Percentiles rank a stretch among this genome's conserved stretches.
Conservation (phyloP, 192 early-diverging fungal genomes). For the Haplosporangium gracile region DNA sequence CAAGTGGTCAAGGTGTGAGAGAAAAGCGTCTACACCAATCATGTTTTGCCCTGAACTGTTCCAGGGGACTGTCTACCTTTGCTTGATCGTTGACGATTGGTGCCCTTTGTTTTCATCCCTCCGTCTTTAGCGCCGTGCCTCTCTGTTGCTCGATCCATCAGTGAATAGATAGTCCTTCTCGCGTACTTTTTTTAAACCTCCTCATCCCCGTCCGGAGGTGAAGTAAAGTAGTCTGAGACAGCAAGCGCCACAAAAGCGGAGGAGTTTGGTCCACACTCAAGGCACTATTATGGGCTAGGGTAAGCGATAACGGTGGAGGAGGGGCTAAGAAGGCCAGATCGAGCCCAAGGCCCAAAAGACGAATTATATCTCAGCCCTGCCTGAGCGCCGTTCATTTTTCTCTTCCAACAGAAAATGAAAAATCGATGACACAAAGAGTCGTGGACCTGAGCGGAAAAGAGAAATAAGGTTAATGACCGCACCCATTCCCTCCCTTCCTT, state of each 20-base stretch:
- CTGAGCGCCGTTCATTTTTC: background rate
- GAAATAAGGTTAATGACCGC: constrained; percentile 4
- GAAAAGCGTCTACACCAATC: background rate
- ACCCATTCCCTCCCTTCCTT: background rate
- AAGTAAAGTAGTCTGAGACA: too few species aligned
- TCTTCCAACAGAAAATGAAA: background rate
- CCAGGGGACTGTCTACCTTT: background rate
- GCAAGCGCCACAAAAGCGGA: background rate
- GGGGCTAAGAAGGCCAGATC: background rate
- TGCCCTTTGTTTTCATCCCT: too few species aligned
- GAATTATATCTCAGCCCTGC: background rate
- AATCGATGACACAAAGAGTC: constrained; percentile 10
- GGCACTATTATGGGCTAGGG: background rate
- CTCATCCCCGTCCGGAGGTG: too few species aligned
- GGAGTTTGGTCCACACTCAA: background rate
- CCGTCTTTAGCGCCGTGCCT: too few species aligned
- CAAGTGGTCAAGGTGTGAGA: background rate
- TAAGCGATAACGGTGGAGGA: background rate
- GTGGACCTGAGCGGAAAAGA: constrained; percentile 1
- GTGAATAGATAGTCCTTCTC: too few species aligned
- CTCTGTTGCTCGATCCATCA: background rate
- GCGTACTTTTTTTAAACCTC: too few species aligned
- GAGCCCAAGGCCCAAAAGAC: background rate
- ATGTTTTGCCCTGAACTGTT: background rate
- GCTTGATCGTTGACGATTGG: background rate